A percentile compares a stretch with the other conserved stretches of the same genome.
These are phyloP conservation scores for Ganoderma sp. DNA, from an alignment of 1,284 basidiomycete genomes.

Conservation along the genomic window DNA sequence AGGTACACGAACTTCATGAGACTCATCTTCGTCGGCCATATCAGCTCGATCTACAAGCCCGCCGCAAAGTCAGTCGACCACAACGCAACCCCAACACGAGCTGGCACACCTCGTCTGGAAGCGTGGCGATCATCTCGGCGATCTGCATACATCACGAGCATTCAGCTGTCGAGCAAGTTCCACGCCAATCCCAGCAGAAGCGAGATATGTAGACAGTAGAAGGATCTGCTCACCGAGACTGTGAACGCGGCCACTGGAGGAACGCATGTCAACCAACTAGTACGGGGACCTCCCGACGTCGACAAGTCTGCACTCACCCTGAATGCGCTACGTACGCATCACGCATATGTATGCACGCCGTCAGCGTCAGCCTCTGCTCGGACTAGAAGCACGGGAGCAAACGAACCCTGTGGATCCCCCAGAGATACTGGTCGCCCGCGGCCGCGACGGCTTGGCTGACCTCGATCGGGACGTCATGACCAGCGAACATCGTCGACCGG, in stretches of 20 bases:
- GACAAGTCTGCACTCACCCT: not conserved
- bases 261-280: not conserved
- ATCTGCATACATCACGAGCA: not conserved
- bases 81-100: no score
- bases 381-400: not conserved
- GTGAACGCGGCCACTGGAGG: not conserved
- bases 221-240: slow-evolving; percentile 3
- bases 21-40: slow-evolving; percentile 9
- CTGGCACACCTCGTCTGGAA: slow-evolving; percentile 8
- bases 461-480: not conserved
- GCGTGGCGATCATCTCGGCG: slow-evolving; percentile 6
- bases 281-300: not conserved
- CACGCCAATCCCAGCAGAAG: not conserved
- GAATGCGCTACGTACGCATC: not conserved
- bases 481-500: not conserved
- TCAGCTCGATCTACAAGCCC: slow-evolving; percentile 5
- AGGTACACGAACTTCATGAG: slow-evolving; percentile 11
- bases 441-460: not conserved
- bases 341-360: not conserved
- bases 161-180: not conserved
- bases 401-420: slow-evolving; percentile 7
- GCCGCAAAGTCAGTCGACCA: not conserved
- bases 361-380: not conserved
- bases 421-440: not conserved
- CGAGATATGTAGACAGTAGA: no score